phyloP scores from a whole-genome alignment of 2,329 filamentous ascomycete species.

The Hirsutella rhossiliensis region DNA sequence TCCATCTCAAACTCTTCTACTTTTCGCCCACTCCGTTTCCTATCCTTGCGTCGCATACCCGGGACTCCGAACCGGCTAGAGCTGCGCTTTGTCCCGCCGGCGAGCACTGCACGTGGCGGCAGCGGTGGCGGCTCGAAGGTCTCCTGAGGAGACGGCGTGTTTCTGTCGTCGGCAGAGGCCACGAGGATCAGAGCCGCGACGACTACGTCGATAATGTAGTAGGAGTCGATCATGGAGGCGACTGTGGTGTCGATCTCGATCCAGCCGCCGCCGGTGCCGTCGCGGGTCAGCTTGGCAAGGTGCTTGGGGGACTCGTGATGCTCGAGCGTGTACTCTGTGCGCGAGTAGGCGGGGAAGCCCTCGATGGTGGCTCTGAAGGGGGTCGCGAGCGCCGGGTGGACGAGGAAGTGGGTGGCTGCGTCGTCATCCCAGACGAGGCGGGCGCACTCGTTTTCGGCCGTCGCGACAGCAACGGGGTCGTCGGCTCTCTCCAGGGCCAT shows the following conservation, averaged over 20 bases:
- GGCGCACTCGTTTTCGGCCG: constrained; percentile 57
- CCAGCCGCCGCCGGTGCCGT: constrained; percentile 46
- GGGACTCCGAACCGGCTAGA: constrained; percentile 14
- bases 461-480: constrained; percentile 45
- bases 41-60: constrained; percentile 16
- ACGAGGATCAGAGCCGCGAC: constrained; percentile 49
- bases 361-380: constrained; percentile 50
- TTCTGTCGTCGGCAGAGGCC: constrained; percentile 43
- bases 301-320: constrained; percentile 50
- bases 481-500: constrained; percentile 49
- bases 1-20: constrained; percentile 49
- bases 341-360: constrained; percentile 45
- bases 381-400: constrained; percentile 49
- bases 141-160: constrained; percentile 28
- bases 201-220: constrained; percentile 51
- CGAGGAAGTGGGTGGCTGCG: constrained; percentile 45
- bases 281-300: constrained; percentile 46
- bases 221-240: constrained; percentile 45
- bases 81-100: constrained; percentile 11
- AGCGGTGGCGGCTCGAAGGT: constrained; percentile 48
- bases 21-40: constrained; percentile 21
- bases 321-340: constrained; percentile 53
- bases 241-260: constrained; percentile 50
- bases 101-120: constrained; percentile 9
- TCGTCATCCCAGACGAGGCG: constrained; percentile 62